Percentiles rank a stretch among this genome's conserved stretches.
These are phyloP conservation scores for Yamadazyma diddensiae DNA, from an alignment of 1,139 yeast species.

Conservation along the genomic window DNA sequence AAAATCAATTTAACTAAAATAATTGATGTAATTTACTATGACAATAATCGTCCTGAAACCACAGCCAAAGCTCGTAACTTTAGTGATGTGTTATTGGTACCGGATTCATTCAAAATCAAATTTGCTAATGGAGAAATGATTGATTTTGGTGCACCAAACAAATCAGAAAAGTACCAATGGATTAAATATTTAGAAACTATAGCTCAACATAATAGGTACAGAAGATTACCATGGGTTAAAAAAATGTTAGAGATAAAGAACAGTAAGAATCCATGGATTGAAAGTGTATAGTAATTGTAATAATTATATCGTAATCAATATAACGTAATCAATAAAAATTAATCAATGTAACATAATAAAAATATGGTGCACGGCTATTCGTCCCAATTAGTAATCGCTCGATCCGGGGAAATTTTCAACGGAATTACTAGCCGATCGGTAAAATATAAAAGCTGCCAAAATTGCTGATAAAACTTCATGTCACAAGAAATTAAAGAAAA, in stretches of 20 bases:
- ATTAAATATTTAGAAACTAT: slow-evolving; percentile 50
- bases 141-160: slow-evolving; percentile 65
- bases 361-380: too few species aligned
- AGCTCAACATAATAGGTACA: slow-evolving; percentile 50
- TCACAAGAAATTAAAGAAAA: slow-evolving; percentile 1
- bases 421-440: too few species aligned
- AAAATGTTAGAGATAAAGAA: slow-evolving; percentile 28
- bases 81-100: slow-evolving; percentile 61
- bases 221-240: slow-evolving; percentile 73
- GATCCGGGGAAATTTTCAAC: too few species aligned
- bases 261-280: slow-evolving; percentile 17
- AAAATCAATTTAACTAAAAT: slow-evolving; percentile 64
- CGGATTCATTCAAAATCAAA: slow-evolving; percentile 60
- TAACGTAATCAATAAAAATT: too few species aligned
- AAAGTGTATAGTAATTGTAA: too few species aligned
- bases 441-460: too few species aligned
- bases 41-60: slow-evolving; percentile 36
- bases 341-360: too few species aligned
- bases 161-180: slow-evolving; percentile 57
- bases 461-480: too few species aligned
- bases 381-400: too few species aligned
- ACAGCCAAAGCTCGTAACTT: slow-evolving; percentile 47
- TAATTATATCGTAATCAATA: too few species aligned
- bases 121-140: slow-evolving; percentile 70
- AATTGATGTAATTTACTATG: slow-evolving; percentile 50